These are phyloP conservation scores for Zizania latifolia DNA, from an alignment of 176 grass and related monocot species.

Conservation along the genomic window DNA sequence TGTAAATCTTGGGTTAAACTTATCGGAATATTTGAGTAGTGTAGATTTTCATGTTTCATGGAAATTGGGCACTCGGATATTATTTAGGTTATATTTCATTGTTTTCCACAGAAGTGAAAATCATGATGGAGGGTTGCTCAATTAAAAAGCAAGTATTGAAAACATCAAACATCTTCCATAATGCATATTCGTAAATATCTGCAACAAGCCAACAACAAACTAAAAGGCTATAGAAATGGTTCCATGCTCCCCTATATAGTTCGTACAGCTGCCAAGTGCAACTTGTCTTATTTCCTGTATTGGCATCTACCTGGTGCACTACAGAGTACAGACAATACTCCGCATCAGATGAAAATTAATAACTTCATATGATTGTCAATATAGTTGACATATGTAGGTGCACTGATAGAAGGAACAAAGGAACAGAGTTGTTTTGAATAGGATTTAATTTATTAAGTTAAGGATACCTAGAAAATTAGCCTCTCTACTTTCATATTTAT, in stretches of 20 bases:
- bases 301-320: neutral
- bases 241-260: neutral
- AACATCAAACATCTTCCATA: neutral
- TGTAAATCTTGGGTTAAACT: neutral
- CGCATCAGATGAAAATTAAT: neutral
- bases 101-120: neutral
- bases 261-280: neutral
- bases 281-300: neutral
- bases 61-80: neutral
- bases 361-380: neutral
- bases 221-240: neutral
- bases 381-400: neutral
- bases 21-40: slow-evolving; percentile 8
- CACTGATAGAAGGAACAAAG: neutral
- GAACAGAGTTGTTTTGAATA: neutral
- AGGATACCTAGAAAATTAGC: slow-evolving; percentile 8
- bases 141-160: neutral
- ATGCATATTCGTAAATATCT: neutral
- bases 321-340: neutral
- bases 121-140: neutral
- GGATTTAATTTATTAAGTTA: neutral
- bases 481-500: neutral
- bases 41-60: neutral
- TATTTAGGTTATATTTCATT: neutral
- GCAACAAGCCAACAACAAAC: neutral